Evolutionary conservation across 2,329 filamentous ascomycete genomes (phyloP), one percentile per base, ranked within the genome.

Genomic region (Hortaea sp.): DNA sequence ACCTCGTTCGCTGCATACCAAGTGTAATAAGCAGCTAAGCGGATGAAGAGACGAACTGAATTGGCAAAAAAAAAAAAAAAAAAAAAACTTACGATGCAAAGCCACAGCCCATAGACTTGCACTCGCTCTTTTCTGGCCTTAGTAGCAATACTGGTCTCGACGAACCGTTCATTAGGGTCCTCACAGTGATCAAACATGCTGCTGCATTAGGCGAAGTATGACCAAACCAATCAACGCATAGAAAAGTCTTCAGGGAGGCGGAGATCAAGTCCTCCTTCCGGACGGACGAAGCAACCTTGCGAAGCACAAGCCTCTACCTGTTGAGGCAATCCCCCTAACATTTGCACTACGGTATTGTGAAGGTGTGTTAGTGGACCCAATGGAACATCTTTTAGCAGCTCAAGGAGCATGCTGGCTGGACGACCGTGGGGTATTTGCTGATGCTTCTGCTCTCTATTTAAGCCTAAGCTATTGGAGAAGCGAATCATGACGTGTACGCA

Each of bases 221-320:
- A 68, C 67, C 78, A 85, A 1, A 79, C 59, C 1, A 84, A 64
- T 0, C 83, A 82, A 1, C 79, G 70, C 45, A 85, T 71, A 0
- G 75, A 71, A 51, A 77, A 85, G 49, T 87, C 83, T 41, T 87
- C 83, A 0, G 82, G 81, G 27, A 51, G 29, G 0, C 82, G 81
- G 1, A n/a, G n/a, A n/a, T 65, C 29, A 20, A 42, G 37, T 63
- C 12, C 69, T 68, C 1, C 69, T 69, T 1, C 67, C 59, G 60
- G 29, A 57, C 66, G 29, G 67, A 60, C 50, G 64, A 43, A 77
- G 66, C 12, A 67, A 48, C 13, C 58, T 44, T 42, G 54, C 11
- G 42, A 44, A n/a, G 51, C 51, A 12, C 44, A 43, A n/a, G 7
- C 65, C 48, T 68, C 66, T 51, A 54, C 60, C 20, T 49, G 49